These are phyloP conservation scores for Lactarius quietus DNA, from an alignment of 768 basidiomycete species.

Conservation along the genomic window DNA sequence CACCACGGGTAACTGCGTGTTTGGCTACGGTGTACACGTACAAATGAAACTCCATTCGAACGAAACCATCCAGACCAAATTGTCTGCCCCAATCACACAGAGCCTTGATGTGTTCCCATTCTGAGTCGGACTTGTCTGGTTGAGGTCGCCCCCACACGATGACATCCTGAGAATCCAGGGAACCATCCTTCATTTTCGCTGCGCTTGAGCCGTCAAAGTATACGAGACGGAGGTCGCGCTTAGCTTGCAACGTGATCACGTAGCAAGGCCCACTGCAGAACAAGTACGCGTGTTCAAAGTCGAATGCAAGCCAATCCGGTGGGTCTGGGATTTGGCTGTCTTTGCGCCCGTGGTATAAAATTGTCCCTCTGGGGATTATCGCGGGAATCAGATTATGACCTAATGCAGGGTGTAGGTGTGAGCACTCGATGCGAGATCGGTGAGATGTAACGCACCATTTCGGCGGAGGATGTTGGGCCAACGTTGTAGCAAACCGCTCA, in stretches of 20 bases:
- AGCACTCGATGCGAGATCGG: too few relatives aligned
- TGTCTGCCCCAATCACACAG: conserved; percentile 35
- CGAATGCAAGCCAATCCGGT: conserved; percentile 25
- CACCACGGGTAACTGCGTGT: background rate
- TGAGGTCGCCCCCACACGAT: conserved; percentile 32
- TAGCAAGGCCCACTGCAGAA: conserved; percentile 11
- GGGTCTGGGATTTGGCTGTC: conserved; percentile 4
- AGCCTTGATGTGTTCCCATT: conserved; percentile 32
- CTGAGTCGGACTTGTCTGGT: conserved; percentile 26
- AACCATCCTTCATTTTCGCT: conserved; percentile 30
- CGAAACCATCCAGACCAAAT: conserved; percentile 35
- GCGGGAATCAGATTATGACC: conserved; percentile 24
- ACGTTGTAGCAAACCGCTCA: too few relatives aligned
- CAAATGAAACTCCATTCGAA: conserved; percentile 28
- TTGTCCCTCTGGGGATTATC: conserved; percentile 20
- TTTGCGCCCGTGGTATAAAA: conserved; percentile 24
- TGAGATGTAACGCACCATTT: too few relatives aligned
- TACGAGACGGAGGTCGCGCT: conserved; percentile 19
- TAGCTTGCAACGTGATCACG: conserved; percentile 13
- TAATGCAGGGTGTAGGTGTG: too few relatives aligned
- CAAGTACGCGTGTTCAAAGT: conserved; percentile 20
- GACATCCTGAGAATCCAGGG: conserved; percentile 38
- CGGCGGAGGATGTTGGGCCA: too few relatives aligned
- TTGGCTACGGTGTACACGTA: conserved; percentile 2
- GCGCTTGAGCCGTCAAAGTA: conserved; percentile 24